Base-by-base conservation (phyloP, 1,139 yeast genomes). In the Magnusiomyces ingens region DNA sequence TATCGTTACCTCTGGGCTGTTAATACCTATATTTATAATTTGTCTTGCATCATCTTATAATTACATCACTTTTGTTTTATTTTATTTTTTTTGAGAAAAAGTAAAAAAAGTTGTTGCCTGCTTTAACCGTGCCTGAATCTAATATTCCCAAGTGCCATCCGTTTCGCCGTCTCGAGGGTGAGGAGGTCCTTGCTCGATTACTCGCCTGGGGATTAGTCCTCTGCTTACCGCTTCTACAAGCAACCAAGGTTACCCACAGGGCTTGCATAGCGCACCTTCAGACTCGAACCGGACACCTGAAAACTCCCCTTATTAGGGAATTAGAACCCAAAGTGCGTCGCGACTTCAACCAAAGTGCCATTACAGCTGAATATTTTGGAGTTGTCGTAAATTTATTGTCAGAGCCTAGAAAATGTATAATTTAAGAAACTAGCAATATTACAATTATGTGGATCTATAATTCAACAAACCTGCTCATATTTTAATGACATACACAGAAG, bases 211-310 rank as follows among this genome's bases (percentile, higher is more conserved):
- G 69, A 49, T 46, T 62, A 57, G 58, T 57, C 62, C 32, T 54
- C 50, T 50, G 58, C 68, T 66, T 62, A 66, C 57, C 57, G 62
- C 64, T 18, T 54, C 49, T 47, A 49, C 52, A 60, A 64, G 67
- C 59, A 8, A 53, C 62, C 56, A 56, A 55, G 69, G 63, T 60
- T 66, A 64, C 69, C 62, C 69, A 53, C 52, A 58, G 57, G 63
- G 64, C 65, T 59, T 61, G 56, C 57, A 48, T 52, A 51, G 59
- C 66, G 59, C 49, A 65, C 69, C 69, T 65, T 62, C 56, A 60
- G 66, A 65, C 65, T 66, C 69, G 69, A 66, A 65, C 60, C 65
- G 69, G 69, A 65, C 69, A 66, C 60, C 63, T 47, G 32, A 53
- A 55, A 49, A 53, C 61, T 59, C 57, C 49, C 57, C 47, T 22